phyloP scores from a whole-genome alignment of 2,329 filamentous ascomycete species.

The Fusarium pseudoanthophilum region DNA sequence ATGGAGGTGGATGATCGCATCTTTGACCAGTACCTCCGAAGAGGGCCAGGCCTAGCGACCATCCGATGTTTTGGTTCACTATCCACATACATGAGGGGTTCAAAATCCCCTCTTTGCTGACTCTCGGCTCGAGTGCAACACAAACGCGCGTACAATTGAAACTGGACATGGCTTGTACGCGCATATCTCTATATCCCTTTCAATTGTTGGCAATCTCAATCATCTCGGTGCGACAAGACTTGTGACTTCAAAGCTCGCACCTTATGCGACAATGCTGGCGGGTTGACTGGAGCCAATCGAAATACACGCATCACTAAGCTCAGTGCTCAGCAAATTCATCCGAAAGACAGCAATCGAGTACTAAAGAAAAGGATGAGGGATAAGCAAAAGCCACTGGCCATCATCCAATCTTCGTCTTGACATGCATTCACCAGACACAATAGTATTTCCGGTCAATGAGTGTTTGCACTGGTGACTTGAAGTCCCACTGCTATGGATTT shows the following conservation, averaged over 20 bases:
- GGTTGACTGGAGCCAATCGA: background rate
- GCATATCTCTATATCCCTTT: background rate
- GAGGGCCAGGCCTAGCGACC: slow-evolving; percentile 20
- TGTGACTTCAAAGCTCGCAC: background rate
- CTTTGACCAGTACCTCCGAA: slow-evolving; percentile 19
- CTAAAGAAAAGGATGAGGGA: rapidly evolving
- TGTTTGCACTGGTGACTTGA: background rate
- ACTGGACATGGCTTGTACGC: too few relatives aligned
- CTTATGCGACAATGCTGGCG: background rate
- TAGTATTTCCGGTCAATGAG: rapidly evolving
- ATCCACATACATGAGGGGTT: background rate
- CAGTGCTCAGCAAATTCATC: background rate
- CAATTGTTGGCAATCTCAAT: background rate
- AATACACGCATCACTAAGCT: background rate
- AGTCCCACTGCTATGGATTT: too few relatives aligned
- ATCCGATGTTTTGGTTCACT: background rate
- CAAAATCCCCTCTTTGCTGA: background rate
- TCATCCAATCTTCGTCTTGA: rapidly evolving
- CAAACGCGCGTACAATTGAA: background rate
- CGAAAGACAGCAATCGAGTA: too few relatives aligned
- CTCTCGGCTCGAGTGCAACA: background rate
- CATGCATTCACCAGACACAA: rapidly evolving
- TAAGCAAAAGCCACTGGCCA: rapidly evolving
- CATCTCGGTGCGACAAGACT: too few relatives aligned
- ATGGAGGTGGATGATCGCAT: slow-evolving; percentile 19